Evolutionary conservation across 129 eudicot genomes (phyloP).

Genomic region (Deinandra increscens): DNA sequence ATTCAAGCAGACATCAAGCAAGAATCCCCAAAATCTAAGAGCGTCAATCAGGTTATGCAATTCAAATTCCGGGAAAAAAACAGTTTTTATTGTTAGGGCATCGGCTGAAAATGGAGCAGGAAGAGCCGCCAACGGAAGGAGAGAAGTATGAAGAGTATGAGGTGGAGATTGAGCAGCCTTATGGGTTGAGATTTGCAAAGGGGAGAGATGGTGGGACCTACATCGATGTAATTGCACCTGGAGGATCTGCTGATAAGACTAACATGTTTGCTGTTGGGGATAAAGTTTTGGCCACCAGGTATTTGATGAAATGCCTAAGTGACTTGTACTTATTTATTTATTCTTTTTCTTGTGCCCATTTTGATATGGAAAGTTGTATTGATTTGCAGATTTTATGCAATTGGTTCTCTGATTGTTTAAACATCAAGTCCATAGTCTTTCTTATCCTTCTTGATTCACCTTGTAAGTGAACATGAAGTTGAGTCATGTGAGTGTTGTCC

Average conservation of each 20-base stretch:
- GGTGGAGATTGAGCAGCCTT: slow-evolving; percentile 87
- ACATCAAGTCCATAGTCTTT: background rate
- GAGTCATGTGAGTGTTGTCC: background rate
- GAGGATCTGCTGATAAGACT: slow-evolving; percentile 76
- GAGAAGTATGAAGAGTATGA: slow-evolving; percentile 76
- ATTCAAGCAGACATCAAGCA: slow-evolving; percentile 29
- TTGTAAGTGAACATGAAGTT: background rate
- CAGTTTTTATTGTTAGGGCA: slow-evolving; percentile 43
- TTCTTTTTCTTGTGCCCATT: background rate
- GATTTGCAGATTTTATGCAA: background rate
- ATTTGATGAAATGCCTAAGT: slow-evolving; percentile 25
- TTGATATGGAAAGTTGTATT: background rate
- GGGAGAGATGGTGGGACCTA: slow-evolving; percentile 98
- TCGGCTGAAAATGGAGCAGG: slow-evolving; percentile 35
- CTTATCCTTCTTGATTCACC: background rate
- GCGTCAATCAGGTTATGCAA: slow-evolving; percentile 23
- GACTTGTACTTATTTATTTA: background rate
- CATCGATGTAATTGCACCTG: slow-evolving; percentile 96
- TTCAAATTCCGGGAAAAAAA: slow-evolving; percentile 28
- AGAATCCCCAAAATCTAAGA: slow-evolving; percentile 23
- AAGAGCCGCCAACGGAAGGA: slow-evolving; percentile 21
- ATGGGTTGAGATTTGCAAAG: slow-evolving; percentile 71
- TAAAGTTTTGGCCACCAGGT: slow-evolving; percentile 95
- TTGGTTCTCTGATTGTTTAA: background rate
- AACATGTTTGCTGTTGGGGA: slow-evolving; percentile 84